These are phyloP conservation scores for Lactarius tabidus DNA, from an alignment of 768 basidiomycete species.

Conservation along the genomic window DNA sequence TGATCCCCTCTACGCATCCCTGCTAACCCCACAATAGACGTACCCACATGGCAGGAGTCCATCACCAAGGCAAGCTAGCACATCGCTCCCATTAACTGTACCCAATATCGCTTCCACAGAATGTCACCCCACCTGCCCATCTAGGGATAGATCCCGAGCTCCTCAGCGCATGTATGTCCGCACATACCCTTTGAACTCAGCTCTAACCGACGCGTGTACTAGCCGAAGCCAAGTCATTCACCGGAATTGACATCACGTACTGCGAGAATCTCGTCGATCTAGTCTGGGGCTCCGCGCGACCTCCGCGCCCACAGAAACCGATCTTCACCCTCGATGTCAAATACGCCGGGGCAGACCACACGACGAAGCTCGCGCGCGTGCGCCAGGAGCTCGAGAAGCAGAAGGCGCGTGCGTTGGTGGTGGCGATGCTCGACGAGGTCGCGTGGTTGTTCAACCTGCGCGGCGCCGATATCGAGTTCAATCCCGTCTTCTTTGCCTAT, in stretches of 20 bases:
- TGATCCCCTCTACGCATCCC: constrained; percentile 12
- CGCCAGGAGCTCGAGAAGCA: constrained; percentile 62
- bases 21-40: constrained; percentile 45
- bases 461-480: constrained; percentile 88
- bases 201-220: not conserved
- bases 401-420: constrained; percentile 65
- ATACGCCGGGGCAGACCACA: constrained; percentile 65
- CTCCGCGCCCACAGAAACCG: constrained; percentile 59
- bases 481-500: constrained; percentile 92
- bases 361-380: constrained; percentile 63
- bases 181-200: not conserved
- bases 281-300: constrained; percentile 68
- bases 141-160: constrained; percentile 84
- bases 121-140: constrained; percentile 54
- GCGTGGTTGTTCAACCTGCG: constrained; percentile 94
- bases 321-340: constrained; percentile 69
- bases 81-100: not conserved
- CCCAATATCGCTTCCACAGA: constrained; percentile 35
- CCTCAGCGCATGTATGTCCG: constrained; percentile 55
- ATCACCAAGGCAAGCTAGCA: constrained; percentile 53
- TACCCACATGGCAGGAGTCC: constrained; percentile 89
- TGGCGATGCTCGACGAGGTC: constrained; percentile 90
- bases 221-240: constrained; percentile 61
- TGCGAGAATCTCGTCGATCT: constrained; percentile 74
- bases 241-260: constrained; percentile 61